Evolutionary conservation across 768 basidiomycete species (phyloP).

Genomic region (Hygrocybe coccinea): DNA sequence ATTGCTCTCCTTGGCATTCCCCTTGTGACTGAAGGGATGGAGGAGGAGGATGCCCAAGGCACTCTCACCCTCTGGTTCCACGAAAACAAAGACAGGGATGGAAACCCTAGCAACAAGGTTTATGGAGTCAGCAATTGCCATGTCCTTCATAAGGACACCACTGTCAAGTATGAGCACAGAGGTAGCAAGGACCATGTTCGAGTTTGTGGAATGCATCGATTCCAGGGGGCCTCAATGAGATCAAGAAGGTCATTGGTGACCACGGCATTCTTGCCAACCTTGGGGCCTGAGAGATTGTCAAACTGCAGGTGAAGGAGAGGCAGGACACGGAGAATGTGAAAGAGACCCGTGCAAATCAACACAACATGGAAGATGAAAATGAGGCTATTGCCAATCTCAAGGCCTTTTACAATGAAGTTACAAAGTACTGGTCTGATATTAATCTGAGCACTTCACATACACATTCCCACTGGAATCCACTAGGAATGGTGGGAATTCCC

Average conservation of each 20-base stretch:
- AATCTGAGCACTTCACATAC: too few species aligned
- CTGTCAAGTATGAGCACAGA: conserved; percentile 28
- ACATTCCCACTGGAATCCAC: too few species aligned
- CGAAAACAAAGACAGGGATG: conserved; percentile 12
- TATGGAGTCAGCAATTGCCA: conserved; percentile 19
- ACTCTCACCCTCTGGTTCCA: conserved; percentile 24
- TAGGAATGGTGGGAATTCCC: too few species aligned
- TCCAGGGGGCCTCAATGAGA: conserved; percentile 27
- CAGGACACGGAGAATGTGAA: conserved; percentile 12
- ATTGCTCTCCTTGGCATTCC: conserved; percentile 31
- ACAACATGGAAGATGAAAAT: conserved; percentile 17
- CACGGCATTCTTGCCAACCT: conserved; percentile 18
- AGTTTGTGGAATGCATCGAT: conserved; percentile 27
- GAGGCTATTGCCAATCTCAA: conserved; percentile 18
- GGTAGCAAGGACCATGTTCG: conserved; percentile 26
- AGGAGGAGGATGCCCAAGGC: conserved; percentile 22
- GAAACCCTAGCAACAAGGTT: conserved; percentile 19
- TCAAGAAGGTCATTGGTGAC: conserved; percentile 11
- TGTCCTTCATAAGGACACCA: conserved; percentile 26
- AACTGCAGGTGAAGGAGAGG: conserved; percentile 21
- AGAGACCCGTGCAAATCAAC: conserved; percentile 9
- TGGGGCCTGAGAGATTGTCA: conserved; percentile 24
- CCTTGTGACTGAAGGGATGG: conserved; percentile 23
- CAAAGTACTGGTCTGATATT: conserved; percentile 19
- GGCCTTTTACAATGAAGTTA: conserved; percentile 22